Percentiles rank a stretch among this genome's conserved stretches.
Evolutionary conservation across 2,329 filamentous ascomycete genomes (phyloP).

Genomic region (Rhynchosporium secalis): DNA sequence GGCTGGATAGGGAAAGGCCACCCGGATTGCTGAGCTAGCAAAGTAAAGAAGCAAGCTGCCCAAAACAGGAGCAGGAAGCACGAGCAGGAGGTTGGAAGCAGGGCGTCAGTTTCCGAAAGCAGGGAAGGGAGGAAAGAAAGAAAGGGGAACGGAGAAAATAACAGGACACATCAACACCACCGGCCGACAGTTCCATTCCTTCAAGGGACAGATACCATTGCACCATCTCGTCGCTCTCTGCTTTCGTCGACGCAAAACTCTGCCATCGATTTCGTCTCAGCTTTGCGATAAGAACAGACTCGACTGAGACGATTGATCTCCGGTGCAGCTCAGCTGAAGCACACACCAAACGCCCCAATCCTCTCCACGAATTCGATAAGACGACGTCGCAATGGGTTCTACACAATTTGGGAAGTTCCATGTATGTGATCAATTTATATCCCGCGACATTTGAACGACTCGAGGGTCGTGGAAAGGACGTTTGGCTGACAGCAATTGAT

Average conservation of each 20-base stretch:
- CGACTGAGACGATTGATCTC: conserved; percentile 10
- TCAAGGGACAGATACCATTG: not conserved
- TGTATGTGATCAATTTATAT: conserved; percentile 40
- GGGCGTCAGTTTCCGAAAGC: conserved; percentile 5
- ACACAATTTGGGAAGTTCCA: conserved; percentile 58
- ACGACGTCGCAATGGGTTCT: conserved; percentile 22
- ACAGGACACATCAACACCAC: not conserved
- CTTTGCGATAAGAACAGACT: conserved; percentile 7
- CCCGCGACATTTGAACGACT: conserved; percentile 19
- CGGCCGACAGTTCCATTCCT: not conserved
- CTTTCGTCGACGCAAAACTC: conserved; percentile 3
- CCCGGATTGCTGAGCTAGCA: conserved; percentile 1
- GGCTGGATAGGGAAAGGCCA: conserved; percentile 15
- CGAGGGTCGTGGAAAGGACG: not conserved
- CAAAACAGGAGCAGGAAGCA: conserved; percentile 3
- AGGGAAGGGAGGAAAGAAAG: conserved; percentile 1
- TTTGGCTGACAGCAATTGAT: conserved; percentile 24
- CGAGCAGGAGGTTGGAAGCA: conserved; percentile 7
- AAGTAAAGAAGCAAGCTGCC: not conserved
- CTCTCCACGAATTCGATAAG: conserved; percentile 4
- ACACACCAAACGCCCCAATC: conserved; percentile 6
- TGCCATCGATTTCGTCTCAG: conserved; percentile 7
- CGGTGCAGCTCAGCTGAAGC: conserved; percentile 13
- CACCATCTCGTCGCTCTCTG: not conserved
- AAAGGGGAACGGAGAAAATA: conserved; percentile 4